A percentile compares a stretch with the other conserved stretches of the same genome.
Conservation (phyloP, 805 yeast species). For the Wickerhamiella occidentalis region DNA sequence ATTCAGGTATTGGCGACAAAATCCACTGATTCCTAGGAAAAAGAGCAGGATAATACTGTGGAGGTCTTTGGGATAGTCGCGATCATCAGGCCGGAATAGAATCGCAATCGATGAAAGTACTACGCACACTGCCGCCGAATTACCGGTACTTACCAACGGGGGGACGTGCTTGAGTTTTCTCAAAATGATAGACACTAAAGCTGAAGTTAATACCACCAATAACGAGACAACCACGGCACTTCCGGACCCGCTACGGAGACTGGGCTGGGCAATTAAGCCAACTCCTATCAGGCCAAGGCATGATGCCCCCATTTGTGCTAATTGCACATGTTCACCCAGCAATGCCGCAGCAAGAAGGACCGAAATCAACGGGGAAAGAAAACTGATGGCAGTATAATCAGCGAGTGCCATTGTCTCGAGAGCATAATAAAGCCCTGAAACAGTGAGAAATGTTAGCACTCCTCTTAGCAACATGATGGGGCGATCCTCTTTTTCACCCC, state of each 20-base stretch:
- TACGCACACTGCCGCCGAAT: constrained; percentile 52
- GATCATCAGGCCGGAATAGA: constrained; percentile 31
- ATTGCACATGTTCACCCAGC: constrained; percentile 52
- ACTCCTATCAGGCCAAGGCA: constrained; percentile 62
- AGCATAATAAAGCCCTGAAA: constrained; percentile 65
- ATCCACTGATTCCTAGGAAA: constrained; percentile 64
- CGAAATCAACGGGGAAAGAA: constrained; percentile 64
- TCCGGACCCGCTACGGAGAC: constrained; percentile 39
- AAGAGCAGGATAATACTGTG: constrained; percentile 44
- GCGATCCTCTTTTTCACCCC: constrained; percentile 45
- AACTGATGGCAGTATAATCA: constrained; percentile 75
- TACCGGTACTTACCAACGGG: constrained; percentile 66
- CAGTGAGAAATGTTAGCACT: constrained; percentile 63
- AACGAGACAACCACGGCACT: constrained; percentile 51
- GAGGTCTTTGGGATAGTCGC: not conserved
- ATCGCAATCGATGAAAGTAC: constrained; percentile 35
- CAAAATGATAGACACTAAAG: not conserved
- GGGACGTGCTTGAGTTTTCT: constrained; percentile 43
- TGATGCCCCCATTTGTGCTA: constrained; percentile 58
- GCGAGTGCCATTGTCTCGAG: constrained; percentile 61
- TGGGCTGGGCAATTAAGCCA: constrained; percentile 67
- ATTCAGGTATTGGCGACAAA: constrained; percentile 63
- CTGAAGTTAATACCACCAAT: constrained; percentile 31
- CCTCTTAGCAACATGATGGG: constrained; percentile 50
- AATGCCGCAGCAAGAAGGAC: constrained; percentile 59